Base-by-base conservation (phyloP, 2,329 filamentous ascomycete genomes). In the Cryphonectria nitschkei region DNA sequence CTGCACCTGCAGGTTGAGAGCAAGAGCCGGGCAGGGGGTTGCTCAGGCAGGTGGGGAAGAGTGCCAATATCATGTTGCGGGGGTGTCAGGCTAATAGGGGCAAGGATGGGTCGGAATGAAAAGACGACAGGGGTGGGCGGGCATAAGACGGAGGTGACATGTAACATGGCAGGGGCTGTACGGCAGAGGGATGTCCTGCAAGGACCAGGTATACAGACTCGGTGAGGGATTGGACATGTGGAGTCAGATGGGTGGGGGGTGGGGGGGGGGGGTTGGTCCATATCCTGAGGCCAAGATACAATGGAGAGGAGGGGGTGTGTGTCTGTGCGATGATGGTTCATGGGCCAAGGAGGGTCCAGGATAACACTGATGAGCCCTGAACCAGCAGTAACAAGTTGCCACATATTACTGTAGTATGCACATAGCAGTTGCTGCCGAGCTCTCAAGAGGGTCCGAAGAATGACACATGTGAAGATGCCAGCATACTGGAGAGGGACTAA, bases 101-200 rank as follows among this genome's bases (percentile, higher is more conserved):
- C n/a, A 58, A 46, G 50, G 46, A 54, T 26, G 46, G 50, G 34
- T 56, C 46, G 50, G 29, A n/a, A 39, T 56, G 37, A 58, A 56
- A 37, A 39, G 52, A 46, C 16, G 61, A 43, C 61, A 46, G 61
- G 61, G 61, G 60, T n/a, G 60, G 2, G 60, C 61, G 61, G 61
- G 61, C 61, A 64, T 64, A 64, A 64, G 37, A 64, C 61, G 61
- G 61, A 64, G 22, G 61, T 64, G 61, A n/a, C n/a, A 29, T 64
- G 60, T 41, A 37, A 39, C 58, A 61, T 34, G 22, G 32, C 29
- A 37, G 34, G 60, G 37, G 60, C 41, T 39, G 16, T 3, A 62
- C 37, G n/a, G 60, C 60, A 62, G 34, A 39, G 37, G 29, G 34
- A 34, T 26, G 37, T 13, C 5, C 26, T 58, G 54, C 29, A 58